A percentile compares a stretch with the other conserved stretches of the same genome.
Evolutionary conservation across 208 protist genomes (phyloP).

Genomic region (Trypanosoma lewisi): DNA sequence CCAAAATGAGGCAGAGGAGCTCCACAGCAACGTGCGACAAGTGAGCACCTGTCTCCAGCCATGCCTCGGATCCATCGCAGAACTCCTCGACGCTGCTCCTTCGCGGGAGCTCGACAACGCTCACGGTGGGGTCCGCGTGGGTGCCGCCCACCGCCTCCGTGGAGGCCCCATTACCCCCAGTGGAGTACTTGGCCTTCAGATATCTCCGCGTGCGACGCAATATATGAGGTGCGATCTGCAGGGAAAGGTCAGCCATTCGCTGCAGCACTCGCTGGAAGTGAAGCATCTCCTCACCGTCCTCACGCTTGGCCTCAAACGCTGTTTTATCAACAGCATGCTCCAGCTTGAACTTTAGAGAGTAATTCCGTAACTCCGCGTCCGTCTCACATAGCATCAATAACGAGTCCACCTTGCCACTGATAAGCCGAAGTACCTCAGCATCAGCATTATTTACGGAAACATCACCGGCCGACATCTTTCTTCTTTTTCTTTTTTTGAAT

Average conservation of each 20-base stretch:
- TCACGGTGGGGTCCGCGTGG: not conserved
- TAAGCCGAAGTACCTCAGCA: conserved; percentile 41
- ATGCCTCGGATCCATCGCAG: conserved; percentile 60
- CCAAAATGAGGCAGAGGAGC: conserved; percentile 54
- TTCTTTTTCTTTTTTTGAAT: not conserved
- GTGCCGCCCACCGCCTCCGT: not conserved
- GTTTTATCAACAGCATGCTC: conserved; percentile 79
- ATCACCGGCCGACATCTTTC: conserved; percentile 21
- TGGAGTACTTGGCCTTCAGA: conserved; percentile 1
- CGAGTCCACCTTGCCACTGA: conserved; percentile 59
- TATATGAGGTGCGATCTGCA: conserved; percentile 50
- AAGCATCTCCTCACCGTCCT: conserved; percentile 39
- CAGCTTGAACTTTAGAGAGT: conserved; percentile 75
- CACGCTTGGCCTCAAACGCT: conserved; percentile 49
- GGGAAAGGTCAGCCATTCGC: conserved; percentile 68
- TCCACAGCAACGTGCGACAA: conserved; percentile 55
- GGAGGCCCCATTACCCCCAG: not conserved
- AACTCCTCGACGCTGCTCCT: conserved; percentile 84
- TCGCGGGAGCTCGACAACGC: conserved; percentile 25
- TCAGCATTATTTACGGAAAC: conserved; percentile 34
- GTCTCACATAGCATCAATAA: conserved; percentile 56
- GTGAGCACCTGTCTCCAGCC: conserved; percentile 68
- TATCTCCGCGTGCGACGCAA: conserved; percentile 33
- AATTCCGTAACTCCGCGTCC: conserved; percentile 52
- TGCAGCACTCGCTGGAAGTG: conserved; percentile 63